Evolutionary conservation across 805 yeast species (phyloP), one percentile per base, ranked within the genome.

Genomic region (Yarrowia keelungensis): DNA sequence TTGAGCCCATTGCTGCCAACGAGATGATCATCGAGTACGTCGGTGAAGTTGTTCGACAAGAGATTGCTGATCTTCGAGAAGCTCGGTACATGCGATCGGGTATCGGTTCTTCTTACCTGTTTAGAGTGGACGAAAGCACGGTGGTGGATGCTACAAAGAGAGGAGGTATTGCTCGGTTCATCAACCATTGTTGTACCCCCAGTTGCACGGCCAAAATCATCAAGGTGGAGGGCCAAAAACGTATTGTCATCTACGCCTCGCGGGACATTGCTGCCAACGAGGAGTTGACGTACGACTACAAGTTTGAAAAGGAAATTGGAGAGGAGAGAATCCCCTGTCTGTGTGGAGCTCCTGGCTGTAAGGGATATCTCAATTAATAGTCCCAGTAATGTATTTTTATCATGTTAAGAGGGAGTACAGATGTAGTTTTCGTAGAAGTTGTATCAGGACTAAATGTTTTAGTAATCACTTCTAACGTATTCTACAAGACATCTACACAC

Each of bases 21-120:
- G 99, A 95, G 78, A 94, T 95, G 97, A 92, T 95, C 75, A 94
- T 95, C 70, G 99, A 95, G 78, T 95, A 95, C 74, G 98, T 95
- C 5, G 99, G 99, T 38, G 98, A 95, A 73, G 84, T 96, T 68
- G 87, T 95, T 38, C 83, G 98, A 68, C 97, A 92, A 75, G 97
- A 91, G 69, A 94, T 93, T 49, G 97, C 98, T 1, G 99, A 95
- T 74, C 86, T 91, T 73, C 83, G 99, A 64, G 99, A 95, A 75
- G 87, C 87, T 76, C 84, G 89, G 56, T 95, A 95, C 76, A 78
- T 92, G 70, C 86, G 90, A 73, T 89, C 93, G 0, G 99, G 99
- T 41, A 92, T 95, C 72, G 98, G 98, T 26, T 94, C 98, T 1
- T 89, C 97, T 70, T 95, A 95, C 76, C 80, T 95, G 68, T 95